These are phyloP conservation scores for Calonectria hongkongensis DNA, from an alignment of 2,329 filamentous ascomycete genomes.

Conservation along the genomic window DNA sequence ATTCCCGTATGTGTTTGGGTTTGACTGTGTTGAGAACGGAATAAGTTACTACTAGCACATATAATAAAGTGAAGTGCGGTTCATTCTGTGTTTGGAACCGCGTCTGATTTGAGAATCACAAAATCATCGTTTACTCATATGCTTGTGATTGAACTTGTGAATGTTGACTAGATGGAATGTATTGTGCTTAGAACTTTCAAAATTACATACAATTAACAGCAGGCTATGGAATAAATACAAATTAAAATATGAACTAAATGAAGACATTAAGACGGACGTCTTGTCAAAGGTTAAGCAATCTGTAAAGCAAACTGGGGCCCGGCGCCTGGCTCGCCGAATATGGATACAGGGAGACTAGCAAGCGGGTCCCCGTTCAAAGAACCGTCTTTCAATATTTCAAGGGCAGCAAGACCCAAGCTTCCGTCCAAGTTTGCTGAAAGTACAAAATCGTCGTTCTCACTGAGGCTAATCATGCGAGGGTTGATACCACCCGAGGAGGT, in stretches of 20 bases:
- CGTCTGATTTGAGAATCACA: not conserved
- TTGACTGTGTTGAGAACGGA: too few species aligned
- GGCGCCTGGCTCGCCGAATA: not conserved
- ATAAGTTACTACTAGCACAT: too few species aligned
- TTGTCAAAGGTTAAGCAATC: not conserved
- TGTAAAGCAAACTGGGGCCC: slow-evolving; percentile 15
- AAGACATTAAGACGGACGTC: not conserved
- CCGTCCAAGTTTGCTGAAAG: slow-evolving; percentile 10
- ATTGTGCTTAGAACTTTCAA: too few species aligned
- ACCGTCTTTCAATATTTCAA: not conserved
- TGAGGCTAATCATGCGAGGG: slow-evolving; percentile 5
- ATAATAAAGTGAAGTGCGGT: too few species aligned
- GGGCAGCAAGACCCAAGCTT: not conserved
- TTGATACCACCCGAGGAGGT: slow-evolving; percentile 14
- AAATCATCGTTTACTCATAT: not conserved
- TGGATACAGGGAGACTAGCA: not conserved
- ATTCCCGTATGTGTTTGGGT: too few species aligned
- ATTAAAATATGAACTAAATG: too few species aligned
- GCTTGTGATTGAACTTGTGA: not conserved
- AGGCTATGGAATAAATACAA: not conserved
- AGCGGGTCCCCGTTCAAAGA: not conserved
- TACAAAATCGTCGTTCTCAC: not conserved
- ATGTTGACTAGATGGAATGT: not conserved
- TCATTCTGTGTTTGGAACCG: too few species aligned
- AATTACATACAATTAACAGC: not conserved